phyloP scores from a whole-genome alignment of 2,329 filamentous ascomycete genomes.

The Calonectria naviculata region DNA sequence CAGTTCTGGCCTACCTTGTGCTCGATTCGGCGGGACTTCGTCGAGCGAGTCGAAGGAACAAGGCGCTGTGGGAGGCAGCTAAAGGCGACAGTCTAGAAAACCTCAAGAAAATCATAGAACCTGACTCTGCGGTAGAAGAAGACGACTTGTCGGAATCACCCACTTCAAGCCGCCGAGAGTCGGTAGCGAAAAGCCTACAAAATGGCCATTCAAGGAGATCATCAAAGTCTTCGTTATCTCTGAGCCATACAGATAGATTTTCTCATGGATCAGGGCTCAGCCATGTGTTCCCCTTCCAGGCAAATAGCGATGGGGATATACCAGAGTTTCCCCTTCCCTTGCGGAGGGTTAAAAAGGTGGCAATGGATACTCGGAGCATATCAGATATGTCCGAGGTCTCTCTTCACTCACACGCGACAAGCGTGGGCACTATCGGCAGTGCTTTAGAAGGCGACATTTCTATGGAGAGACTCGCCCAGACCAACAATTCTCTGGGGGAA shows the following conservation, averaged over 20 bases:
- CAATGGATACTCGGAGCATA: constrained; percentile 89
- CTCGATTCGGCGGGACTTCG: constrained; percentile 85
- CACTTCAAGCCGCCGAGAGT: constrained; percentile 56
- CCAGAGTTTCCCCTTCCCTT: constrained; percentile 44
- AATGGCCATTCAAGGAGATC: constrained; percentile 53
- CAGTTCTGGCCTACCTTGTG: constrained; percentile 88
- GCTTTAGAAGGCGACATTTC: constrained; percentile 88
- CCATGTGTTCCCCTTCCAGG: constrained; percentile 93
- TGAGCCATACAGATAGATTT: constrained; percentile 60
- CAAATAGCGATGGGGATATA: constrained; percentile 56
- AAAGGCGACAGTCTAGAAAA: constrained; percentile 81
- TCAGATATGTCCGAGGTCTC: constrained; percentile 89
- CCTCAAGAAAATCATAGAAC: constrained; percentile 84
- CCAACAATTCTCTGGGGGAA: constrained; percentile 77
- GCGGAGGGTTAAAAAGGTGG: constrained; percentile 80
- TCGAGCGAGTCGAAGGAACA: constrained; percentile 87
- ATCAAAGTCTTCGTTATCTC: constrained; percentile 53
- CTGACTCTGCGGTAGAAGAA: constrained; percentile 63
- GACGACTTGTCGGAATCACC: constrained; percentile 54
- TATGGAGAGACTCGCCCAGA: constrained; percentile 80
- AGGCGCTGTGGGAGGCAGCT: constrained; percentile 87
- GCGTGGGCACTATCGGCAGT: constrained; percentile 78
- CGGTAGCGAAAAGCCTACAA: constrained; percentile 59
- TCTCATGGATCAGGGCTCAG: constrained; percentile 71
- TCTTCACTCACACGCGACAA: constrained; percentile 82